Percentiles rank a stretch among this genome's conserved stretches.
Evolutionary conservation across 2,329 filamentous ascomycete genomes (phyloP).

Genomic region (Cyphellophora attinorum): DNA sequence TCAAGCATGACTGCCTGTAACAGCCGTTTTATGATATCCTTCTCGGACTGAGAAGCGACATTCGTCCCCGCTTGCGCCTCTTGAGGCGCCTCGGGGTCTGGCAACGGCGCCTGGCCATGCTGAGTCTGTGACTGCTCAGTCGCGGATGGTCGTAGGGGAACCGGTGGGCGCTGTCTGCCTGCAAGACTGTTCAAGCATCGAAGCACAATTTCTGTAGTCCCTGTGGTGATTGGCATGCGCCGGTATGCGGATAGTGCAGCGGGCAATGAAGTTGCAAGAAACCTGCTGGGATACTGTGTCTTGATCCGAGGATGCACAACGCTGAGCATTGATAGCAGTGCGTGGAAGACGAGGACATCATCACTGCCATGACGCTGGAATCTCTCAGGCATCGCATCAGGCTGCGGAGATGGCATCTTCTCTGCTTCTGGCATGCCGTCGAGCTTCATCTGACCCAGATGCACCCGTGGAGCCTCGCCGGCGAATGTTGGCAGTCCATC

Average conservation of each 20-base stretch:
- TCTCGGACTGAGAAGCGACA: constrained; percentile 38
- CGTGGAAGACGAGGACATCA: constrained; percentile 35
- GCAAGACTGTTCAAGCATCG: constrained; percentile 49
- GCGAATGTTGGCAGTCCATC: constrained; percentile 13
- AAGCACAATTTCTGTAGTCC: constrained; percentile 48
- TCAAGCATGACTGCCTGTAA: constrained; percentile 56
- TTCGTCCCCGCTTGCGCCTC: constrained; percentile 41
- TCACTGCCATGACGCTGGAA: constrained; percentile 6
- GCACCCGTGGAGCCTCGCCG: constrained; percentile 19
- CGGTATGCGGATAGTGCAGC: constrained; percentile 52
- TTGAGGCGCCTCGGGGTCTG: constrained; percentile 49
- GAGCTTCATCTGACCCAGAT: constrained; percentile 17
- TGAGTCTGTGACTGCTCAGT: constrained; percentile 22
- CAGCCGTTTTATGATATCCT: constrained; percentile 42
- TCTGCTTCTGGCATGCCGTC: constrained; percentile 14
- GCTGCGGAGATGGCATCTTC: background rate
- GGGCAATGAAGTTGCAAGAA: constrained; percentile 54
- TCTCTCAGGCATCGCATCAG: background rate
- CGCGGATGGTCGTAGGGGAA: constrained; percentile 50
- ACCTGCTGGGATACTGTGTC: constrained; percentile 55
- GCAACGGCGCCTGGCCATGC: constrained; percentile 24
- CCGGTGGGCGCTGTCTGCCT: constrained; percentile 47
- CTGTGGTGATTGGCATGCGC: constrained; percentile 41
- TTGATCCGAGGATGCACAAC: constrained; percentile 52
- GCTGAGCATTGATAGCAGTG: constrained; percentile 43